Evolutionary conservation across 805 yeast species (phyloP).

Genomic region (Teunomyces barrocoloradensis): DNA sequence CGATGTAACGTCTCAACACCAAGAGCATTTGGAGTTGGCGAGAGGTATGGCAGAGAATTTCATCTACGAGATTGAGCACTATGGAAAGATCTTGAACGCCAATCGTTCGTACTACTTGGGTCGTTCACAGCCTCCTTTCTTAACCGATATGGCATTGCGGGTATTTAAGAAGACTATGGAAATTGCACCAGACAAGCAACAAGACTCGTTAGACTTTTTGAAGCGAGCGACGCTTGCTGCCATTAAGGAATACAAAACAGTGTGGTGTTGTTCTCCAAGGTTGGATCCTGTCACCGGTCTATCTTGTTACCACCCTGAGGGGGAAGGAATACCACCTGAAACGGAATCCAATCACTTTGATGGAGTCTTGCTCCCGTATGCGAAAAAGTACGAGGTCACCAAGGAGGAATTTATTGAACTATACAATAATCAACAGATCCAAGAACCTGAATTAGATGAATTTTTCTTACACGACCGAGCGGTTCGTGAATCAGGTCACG

Average conservation of each 20-base stretch:
- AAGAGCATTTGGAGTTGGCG: slow-evolving; percentile 63
- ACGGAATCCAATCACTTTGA: slow-evolving; percentile 89
- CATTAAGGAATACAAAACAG: slow-evolving; percentile 75
- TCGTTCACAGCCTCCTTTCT: slow-evolving; percentile 94
- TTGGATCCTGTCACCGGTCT: slow-evolving; percentile 70
- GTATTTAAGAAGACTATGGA: slow-evolving; percentile 60
- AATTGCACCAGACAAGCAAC: slow-evolving; percentile 32
- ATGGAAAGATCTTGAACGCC: slow-evolving; percentile 92
- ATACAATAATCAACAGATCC: slow-evolving; percentile 64
- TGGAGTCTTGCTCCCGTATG: slow-evolving; percentile 65
- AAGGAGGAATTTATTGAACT: slow-evolving; percentile 60
- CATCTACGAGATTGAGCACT: slow-evolving; percentile 82
- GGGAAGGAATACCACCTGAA: slow-evolving; percentile 94
- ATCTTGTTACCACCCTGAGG: slow-evolving; percentile 88
- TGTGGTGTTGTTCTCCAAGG: slow-evolving; percentile 80
- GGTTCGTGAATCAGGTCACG: slow-evolving; percentile 95
- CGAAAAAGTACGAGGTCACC: slow-evolving; percentile 54
- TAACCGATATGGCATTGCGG: slow-evolving; percentile 85
- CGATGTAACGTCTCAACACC: slow-evolving; percentile 37
- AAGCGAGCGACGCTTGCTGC: slow-evolving; percentile 70
- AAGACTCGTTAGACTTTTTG: slow-evolving; percentile 56
- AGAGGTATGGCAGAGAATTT: slow-evolving; percentile 91
- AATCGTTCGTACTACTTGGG: slow-evolving; percentile 87
- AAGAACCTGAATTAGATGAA: slow-evolving; percentile 81
- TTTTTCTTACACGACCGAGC: slow-evolving; percentile 91